These are phyloP conservation scores for Nymphaea thermarum DNA, from an alignment of 164 flowering plant species.

Conservation along the genomic window DNA sequence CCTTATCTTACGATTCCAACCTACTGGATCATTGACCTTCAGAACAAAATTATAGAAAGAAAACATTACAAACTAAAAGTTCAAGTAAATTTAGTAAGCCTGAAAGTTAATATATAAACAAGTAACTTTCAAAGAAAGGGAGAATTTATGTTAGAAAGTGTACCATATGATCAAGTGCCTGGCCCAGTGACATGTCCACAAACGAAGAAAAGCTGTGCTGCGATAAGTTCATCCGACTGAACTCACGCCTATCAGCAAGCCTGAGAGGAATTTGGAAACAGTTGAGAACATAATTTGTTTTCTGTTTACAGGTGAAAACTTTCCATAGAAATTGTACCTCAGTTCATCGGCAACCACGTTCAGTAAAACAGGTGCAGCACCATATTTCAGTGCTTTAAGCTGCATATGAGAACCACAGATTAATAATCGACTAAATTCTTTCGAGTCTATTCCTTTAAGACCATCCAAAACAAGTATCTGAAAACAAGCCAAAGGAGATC, in stretches of 20 bases:
- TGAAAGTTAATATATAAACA: too few species aligned
- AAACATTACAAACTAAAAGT: too few species aligned
- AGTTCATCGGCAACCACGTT: background rate
- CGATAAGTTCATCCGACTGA: conserved; percentile 26
- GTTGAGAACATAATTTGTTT: background rate
- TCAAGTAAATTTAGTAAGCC: too few species aligned
- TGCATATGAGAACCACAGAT: conserved; percentile 13
- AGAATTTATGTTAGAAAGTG: background rate
- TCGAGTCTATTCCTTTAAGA: background rate
- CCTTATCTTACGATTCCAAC: conserved; percentile 44
- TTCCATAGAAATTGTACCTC: background rate
- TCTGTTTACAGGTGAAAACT: background rate
- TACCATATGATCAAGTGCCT: conserved; percentile 71
- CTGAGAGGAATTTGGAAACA: conserved; percentile 15
- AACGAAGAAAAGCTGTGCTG: conserved; percentile 29
- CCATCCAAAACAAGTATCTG: background rate
- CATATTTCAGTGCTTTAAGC: conserved; percentile 77
- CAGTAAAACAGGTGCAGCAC: conserved; percentile 54
- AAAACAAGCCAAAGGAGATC: too few species aligned
- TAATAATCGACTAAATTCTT: background rate
- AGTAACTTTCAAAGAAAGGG: too few species aligned
- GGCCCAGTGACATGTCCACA: conserved; percentile 38
- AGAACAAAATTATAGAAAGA: background rate
- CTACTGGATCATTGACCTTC: conserved; percentile 35
- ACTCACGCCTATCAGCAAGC: conserved; percentile 22